Base-by-base conservation (phyloP, 2,329 filamentous ascomycete genomes). In the Neonectria ditissima region DNA sequence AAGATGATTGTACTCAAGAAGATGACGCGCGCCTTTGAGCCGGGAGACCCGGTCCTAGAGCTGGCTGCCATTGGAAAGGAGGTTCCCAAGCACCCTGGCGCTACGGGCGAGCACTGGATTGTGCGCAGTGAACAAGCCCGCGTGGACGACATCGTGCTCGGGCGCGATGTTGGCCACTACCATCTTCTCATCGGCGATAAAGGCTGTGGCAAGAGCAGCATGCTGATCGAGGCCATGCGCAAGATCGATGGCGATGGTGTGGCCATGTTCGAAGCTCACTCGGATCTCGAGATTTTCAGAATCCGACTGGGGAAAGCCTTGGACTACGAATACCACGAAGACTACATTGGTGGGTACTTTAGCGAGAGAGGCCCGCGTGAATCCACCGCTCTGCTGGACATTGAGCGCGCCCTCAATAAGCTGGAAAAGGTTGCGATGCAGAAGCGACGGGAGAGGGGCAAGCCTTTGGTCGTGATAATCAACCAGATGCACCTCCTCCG, bases 381-480 rank as follows among this genome's bases (percentile, higher is more conserved):
- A 74, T 94, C 93, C 3, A 97, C 93, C 0, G 94, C 96, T 5
- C 83, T 99, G 34, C 85, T 99, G 2, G 96, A 99, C 76, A 97
- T 99, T 66, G 96, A 99, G 77, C 89, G 96, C 28, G 96, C 96
- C 0, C 91, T 99, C 77, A 99, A 99, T 84, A 99, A 99, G 80
- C 82, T 99, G 11, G 96, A 99, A 76, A 99, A 99, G 78, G 93
- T 98, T 8, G 96, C 96, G 1, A 81, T 99, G 62, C 84, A 84
- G 70, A 86, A 92, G 55, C 85, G 94, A 47, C 82, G 85, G 32
- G 81, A 78, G 62, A 78, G 88, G 28, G 86, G 87, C 9, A 84
- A 86, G 64, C 96, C 96, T 2, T 83, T 99, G 5, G 86, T 99
- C n/a, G 79, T 99, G 65, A 97, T 99, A 74, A 90, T 99, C 77